phyloP scores from a whole-genome alignment of 768 basidiomycete species.

The Boletus subcaerulescens region DNA sequence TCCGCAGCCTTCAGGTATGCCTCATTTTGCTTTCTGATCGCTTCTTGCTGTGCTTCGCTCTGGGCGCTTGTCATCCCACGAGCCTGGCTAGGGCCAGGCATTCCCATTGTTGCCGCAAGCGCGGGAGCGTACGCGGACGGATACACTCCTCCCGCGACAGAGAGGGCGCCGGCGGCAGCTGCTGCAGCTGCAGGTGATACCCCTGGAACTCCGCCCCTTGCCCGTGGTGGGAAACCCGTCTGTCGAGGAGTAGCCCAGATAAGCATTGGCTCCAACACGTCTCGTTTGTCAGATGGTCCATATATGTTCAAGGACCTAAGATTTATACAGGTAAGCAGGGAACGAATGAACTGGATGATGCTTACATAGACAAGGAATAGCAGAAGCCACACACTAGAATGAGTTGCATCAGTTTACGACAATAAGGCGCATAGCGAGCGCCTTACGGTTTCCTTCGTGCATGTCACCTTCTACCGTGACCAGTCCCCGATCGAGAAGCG shows the following conservation, averaged over 20 bases:
- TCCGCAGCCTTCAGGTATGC: constrained; percentile 61
- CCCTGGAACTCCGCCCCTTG: constrained; percentile 10
- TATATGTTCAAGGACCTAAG: constrained; percentile 68
- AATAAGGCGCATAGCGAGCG: not conserved
- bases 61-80: constrained; percentile 8
- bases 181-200: constrained; percentile 19
- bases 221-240: constrained; percentile 45
- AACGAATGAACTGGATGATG: not conserved
- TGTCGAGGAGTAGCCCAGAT: constrained; percentile 74
- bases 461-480: constrained; percentile 70
- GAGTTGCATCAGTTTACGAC: not conserved
- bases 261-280: constrained; percentile 60
- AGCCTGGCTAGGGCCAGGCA: constrained; percentile 21
- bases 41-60: constrained; percentile 37
- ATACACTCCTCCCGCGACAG: constrained; percentile 4
- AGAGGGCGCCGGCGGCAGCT: not conserved
- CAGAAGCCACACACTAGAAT: constrained; percentile 40
- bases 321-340: not conserved
- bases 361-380: constrained; percentile 66
- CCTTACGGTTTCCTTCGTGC: constrained; percentile 65
- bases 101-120: constrained; percentile 14
- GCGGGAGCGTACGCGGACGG: constrained; percentile 14
- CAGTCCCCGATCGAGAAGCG: constrained; percentile 60
- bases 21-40: constrained; percentile 34
- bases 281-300: constrained; percentile 58